Conservation (phyloP, 768 basidiomycete genomes). For the Suillus fuscotomentosus region DNA sequence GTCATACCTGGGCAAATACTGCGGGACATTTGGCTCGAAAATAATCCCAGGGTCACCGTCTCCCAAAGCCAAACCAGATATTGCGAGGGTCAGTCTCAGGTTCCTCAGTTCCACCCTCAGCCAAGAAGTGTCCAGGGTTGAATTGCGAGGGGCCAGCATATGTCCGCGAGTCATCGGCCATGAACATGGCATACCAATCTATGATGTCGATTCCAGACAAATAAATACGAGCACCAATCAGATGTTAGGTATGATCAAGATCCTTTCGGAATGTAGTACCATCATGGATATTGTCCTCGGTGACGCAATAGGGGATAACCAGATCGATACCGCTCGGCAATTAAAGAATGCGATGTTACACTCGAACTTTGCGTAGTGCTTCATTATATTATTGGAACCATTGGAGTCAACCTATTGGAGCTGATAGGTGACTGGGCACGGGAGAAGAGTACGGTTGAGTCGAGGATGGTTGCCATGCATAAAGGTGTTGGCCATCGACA, state of each 20-base stretch:
- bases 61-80: constrained; percentile 69
- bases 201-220: constrained; percentile 1
- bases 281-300: constrained; percentile 58
- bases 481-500: background rate
- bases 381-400: too few species aligned
- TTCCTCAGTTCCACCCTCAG: constrained; percentile 25
- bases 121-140: constrained; percentile 59
- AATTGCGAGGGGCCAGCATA: constrained; percentile 56
- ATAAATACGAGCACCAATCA: constrained; percentile 17
- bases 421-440: too few species aligned
- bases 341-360: constrained; percentile 36
- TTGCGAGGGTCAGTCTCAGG: constrained; percentile 57
- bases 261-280: constrained; percentile 61
- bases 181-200: constrained; percentile 19
- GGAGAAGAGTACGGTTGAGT: background rate
- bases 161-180: constrained; percentile 31
- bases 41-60: constrained; percentile 40
- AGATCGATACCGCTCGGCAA: constrained; percentile 29
- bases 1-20: constrained; percentile 29
- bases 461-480: background rate
- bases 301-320: constrained; percentile 44
- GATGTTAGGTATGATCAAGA: background rate
- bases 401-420: too few species aligned
- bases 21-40: constrained; percentile 8
- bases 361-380: constrained; percentile 8